Base-by-base conservation (phyloP, 2,329 filamentous ascomycete species). In the Cordyceps tenuipes region DNA sequence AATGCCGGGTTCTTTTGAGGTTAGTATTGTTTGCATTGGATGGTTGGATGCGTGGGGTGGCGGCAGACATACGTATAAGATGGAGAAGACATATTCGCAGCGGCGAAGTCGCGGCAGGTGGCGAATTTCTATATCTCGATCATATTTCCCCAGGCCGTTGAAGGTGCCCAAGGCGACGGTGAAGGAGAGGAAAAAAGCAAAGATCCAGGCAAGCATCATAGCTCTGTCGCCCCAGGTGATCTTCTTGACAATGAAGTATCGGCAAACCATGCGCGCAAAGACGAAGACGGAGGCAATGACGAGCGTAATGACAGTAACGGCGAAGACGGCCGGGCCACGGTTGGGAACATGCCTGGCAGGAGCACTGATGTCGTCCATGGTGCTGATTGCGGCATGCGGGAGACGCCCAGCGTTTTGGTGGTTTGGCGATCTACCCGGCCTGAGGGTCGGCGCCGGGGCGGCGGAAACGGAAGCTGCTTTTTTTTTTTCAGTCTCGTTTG, bases 151-250 rank as follows among this genome's bases (percentile, higher is more conserved):
- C 8, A 91, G 77, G 3, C 89, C 89, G 62, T 81, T 82, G 44
- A 75, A 76, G 5, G 83, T 81, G 36, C 84, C 87, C 63, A 82
- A 80, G 68, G 83, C 82, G 63, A 91, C 87, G 46, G 84, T 78
- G 63, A 88, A 82, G 21, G 83, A 85, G 44, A 90, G 75, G 41
- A 84, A 88, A 64, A 89, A 82, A 44, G 86, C 82, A 51, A 91
- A 70, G 13, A 84, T 66, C 92, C 91, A 96, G 59, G 91, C 90
- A 46, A 89, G 65, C 12, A 91, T 72, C 72, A 96, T 94, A 66
- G 89, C 83, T 72, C 86, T 88, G 77, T 96, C 92, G 73, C 96
- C 91, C 77, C 83, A 82, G 59, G 81, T 85, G 56, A 91, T 74
- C 59, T 82, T 85, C 65, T 83, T 84, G 60, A 96, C 87, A 54